These are phyloP conservation scores for Fusarium caatingaense DNA, from an alignment of 2,329 filamentous ascomycete genomes.

Conservation along the genomic window DNA sequence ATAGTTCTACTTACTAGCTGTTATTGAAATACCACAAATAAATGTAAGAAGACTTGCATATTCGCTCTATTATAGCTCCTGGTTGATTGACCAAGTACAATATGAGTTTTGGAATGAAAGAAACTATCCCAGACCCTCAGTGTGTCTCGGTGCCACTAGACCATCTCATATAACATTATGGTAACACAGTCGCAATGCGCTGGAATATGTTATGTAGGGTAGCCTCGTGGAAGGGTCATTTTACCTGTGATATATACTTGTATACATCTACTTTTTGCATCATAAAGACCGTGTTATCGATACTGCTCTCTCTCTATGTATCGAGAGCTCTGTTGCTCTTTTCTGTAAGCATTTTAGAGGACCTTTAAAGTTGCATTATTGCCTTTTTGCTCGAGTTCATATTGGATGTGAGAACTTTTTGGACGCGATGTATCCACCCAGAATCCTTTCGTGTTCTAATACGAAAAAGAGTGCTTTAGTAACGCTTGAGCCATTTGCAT, in stretches of 20 bases:
- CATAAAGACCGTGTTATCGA: accelerated
- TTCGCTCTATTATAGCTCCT: accelerated
- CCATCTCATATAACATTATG: not conserved
- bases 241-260: not conserved
- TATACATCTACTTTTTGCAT: not conserved
- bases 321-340: not conserved
- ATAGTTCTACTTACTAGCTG: too few species aligned
- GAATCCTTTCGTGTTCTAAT: too few species aligned
- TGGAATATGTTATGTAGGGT: not conserved
- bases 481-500: not conserved
- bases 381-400: too few species aligned
- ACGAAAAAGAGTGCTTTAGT: not conserved
- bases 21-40: too few species aligned
- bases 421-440: too few species aligned
- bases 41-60: not conserved
- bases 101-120: not conserved
- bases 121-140: too few species aligned
- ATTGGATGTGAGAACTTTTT: too few species aligned
- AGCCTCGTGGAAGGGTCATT: not conserved
- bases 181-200: not conserved
- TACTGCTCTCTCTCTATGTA: not conserved
- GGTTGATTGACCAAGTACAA: too few species aligned
- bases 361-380: not conserved
- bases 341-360: accelerated
- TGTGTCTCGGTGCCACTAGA: too few species aligned